A percentile compares a stretch with the other conserved stretches of the same genome.
Evolutionary conservation across 2,329 filamentous ascomycete genomes (phyloP).

Genomic region (Harringtonia aguacate): DNA sequence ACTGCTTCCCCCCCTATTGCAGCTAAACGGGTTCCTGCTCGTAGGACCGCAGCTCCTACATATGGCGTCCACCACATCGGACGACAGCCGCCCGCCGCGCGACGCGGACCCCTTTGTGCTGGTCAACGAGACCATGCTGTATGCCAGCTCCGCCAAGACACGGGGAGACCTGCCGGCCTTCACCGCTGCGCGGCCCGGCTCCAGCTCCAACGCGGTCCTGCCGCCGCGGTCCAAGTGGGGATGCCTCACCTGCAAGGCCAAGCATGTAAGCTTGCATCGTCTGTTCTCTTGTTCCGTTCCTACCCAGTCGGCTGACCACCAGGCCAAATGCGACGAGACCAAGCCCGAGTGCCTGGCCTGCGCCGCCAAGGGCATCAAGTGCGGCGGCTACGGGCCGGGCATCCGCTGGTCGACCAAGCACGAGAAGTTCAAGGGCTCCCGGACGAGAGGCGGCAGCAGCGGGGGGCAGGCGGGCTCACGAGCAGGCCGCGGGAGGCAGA

Average conservation of each 20-base stretch:
- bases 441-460: not conserved
- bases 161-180: too few species aligned
- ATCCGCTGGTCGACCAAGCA: slow-evolving; percentile 29
- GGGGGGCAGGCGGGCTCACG: not conserved
- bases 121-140: too few species aligned
- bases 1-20: too few species aligned
- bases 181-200: too few species aligned
- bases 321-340: slow-evolving; percentile 19
- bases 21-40: too few species aligned
- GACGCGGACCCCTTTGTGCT: too few species aligned
- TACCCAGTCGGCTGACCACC: not conserved
- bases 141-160: too few species aligned
- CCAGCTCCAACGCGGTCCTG: too few species aligned
- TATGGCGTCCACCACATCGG: too few species aligned
- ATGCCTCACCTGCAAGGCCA: not conserved
- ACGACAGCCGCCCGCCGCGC: too few species aligned
- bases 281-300: not conserved
- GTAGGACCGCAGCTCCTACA: too few species aligned
- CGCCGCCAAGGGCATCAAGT: slow-evolving; percentile 14
- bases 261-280: not conserved
- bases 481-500: too few species aligned
- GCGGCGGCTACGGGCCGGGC: slow-evolving; percentile 16
- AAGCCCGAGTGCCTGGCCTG: slow-evolving; percentile 16
- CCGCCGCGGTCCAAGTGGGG: not conserved
- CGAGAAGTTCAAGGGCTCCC: slow-evolving; percentile 12